Conservation (phyloP, 345 rosid species). For the Salix purpurea region DNA sequence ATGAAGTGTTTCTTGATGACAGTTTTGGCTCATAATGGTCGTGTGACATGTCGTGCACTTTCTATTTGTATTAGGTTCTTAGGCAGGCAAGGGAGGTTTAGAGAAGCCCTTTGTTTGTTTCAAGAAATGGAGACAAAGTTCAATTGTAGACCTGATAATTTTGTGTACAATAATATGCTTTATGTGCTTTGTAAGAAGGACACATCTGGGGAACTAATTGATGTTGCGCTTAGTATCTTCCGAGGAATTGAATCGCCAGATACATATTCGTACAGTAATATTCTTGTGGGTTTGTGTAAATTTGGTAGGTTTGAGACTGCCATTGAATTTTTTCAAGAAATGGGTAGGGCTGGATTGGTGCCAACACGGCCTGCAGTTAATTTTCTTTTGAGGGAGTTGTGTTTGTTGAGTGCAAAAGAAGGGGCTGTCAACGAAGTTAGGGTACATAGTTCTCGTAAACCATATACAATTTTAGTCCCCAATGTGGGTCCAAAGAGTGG, state of each 20-base stretch:
- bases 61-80: conserved; percentile 33
- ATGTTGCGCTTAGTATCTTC: conserved; percentile 28
- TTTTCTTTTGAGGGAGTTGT: too few relatives aligned
- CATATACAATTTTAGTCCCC: too few relatives aligned
- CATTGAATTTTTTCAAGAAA: conserved; percentile 24
- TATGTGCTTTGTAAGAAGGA: conserved; percentile 41
- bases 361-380: conserved; percentile 5
- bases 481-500: too few relatives aligned
- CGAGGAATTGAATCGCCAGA: conserved; percentile 30
- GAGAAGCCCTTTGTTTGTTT: conserved; percentile 34
- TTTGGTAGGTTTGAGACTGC: conserved; percentile 29
- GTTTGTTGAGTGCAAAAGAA: too few relatives aligned
- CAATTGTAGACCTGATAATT: conserved; percentile 31
- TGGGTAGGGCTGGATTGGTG: conserved; percentile 22
- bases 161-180: conserved; percentile 35
- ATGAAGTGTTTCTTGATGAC: conserved; percentile 26
- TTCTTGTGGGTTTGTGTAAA: conserved; percentile 35
- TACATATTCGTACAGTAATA: conserved; percentile 30
- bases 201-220: conserved; percentile 24
- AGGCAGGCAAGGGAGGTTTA: conserved; percentile 33
- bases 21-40: conserved; percentile 13
- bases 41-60: conserved; percentile 25
- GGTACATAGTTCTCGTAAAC: too few relatives aligned
- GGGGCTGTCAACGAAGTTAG: too few relatives aligned
- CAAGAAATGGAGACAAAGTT: conserved; percentile 32